Evolutionary conservation across 495 filamentous ascomycete genomes (phyloP).

Genomic region (Penicillium malachiteum): DNA sequence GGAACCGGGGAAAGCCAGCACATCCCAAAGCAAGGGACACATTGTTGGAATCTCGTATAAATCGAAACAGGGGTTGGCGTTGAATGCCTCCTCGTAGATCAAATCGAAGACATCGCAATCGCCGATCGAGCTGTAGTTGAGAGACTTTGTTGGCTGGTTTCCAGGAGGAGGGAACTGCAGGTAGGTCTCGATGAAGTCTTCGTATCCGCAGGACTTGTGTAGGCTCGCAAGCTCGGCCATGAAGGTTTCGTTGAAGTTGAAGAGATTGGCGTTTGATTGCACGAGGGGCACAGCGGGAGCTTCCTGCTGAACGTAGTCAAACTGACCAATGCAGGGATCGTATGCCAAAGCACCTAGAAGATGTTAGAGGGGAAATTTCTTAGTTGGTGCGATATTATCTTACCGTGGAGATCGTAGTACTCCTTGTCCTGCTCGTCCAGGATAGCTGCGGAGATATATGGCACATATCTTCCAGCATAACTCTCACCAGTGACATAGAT

Average conservation of each 20-base stretch:
- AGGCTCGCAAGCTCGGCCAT: slow-evolving; percentile 46
- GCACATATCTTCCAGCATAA: slow-evolving; percentile 57
- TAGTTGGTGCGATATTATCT: background rate
- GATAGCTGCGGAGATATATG: slow-evolving; percentile 54
- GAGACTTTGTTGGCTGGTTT: slow-evolving; percentile 36
- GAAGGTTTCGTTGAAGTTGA: slow-evolving; percentile 57
- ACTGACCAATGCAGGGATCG: slow-evolving; percentile 44
- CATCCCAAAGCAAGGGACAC: slow-evolving; percentile 46
- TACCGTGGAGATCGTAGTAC: slow-evolving; percentile 48
- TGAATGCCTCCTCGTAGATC: slow-evolving; percentile 44
- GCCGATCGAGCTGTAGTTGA: slow-evolving; percentile 29
- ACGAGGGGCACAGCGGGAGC: slow-evolving; percentile 49
- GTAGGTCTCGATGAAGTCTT: slow-evolving; percentile 54
- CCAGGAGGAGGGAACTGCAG: slow-evolving; percentile 54
- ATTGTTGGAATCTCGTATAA: slow-evolving; percentile 54
- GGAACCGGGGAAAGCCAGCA: slow-evolving; percentile 46
- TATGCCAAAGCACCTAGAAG: slow-evolving; percentile 38
- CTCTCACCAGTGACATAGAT: slow-evolving; percentile 63
- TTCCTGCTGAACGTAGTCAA: slow-evolving; percentile 39
- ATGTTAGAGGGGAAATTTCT: background rate
- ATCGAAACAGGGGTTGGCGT: slow-evolving; percentile 61
- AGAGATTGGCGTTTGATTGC: slow-evolving; percentile 50
- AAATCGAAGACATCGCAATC: slow-evolving; percentile 54
- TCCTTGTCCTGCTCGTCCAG: slow-evolving; percentile 48
- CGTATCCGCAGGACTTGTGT: slow-evolving; percentile 56